These are phyloP conservation scores for Vachellia pachyceras DNA, from an alignment of 306 rosid species.

Conservation along the genomic window DNA sequence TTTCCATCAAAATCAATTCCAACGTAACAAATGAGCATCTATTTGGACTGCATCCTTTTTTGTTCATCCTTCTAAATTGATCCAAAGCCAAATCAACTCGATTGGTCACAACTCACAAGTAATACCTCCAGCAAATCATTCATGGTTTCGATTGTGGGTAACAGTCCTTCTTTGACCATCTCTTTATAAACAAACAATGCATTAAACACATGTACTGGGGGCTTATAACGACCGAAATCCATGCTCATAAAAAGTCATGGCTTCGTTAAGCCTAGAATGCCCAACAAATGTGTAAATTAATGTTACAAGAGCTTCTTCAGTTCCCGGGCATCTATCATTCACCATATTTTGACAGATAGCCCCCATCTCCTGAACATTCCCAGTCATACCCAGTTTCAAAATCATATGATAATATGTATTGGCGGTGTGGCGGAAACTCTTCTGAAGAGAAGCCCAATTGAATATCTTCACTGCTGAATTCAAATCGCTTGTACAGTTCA, in stretches of 20 bases:
- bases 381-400: constrained; percentile 79
- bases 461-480: constrained; percentile 68
- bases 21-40: too few relatives aligned
- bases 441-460: constrained; percentile 82
- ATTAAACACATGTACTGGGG: constrained; percentile 62
- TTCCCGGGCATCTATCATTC: constrained; percentile 63
- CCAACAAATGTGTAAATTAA: constrained; percentile 57
- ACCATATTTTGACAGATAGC: constrained; percentile 61
- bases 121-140: constrained; percentile 74
- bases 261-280: constrained; percentile 65
- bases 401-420: constrained; percentile 60
- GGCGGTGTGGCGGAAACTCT: constrained; percentile 61
- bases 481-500: constrained; percentile 65
- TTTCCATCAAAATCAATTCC: too few relatives aligned
- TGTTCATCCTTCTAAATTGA: constrained; percentile 80
- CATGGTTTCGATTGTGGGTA: constrained; percentile 71
- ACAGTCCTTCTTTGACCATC: constrained; percentile 73
- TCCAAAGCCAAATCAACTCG: constrained; percentile 67
- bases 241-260: constrained; percentile 58
- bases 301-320: constrained; percentile 61
- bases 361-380: constrained; percentile 61
- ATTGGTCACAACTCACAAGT: constrained; percentile 46
- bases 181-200: constrained; percentile 84
- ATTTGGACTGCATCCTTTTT: constrained; percentile 80
- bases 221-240: constrained; percentile 61